Percentiles rank a stretch among this genome's conserved stretches.
Evolutionary conservation across 2,329 filamentous ascomycete genomes (phyloP).

Genomic region (Fusarium sp.): DNA sequence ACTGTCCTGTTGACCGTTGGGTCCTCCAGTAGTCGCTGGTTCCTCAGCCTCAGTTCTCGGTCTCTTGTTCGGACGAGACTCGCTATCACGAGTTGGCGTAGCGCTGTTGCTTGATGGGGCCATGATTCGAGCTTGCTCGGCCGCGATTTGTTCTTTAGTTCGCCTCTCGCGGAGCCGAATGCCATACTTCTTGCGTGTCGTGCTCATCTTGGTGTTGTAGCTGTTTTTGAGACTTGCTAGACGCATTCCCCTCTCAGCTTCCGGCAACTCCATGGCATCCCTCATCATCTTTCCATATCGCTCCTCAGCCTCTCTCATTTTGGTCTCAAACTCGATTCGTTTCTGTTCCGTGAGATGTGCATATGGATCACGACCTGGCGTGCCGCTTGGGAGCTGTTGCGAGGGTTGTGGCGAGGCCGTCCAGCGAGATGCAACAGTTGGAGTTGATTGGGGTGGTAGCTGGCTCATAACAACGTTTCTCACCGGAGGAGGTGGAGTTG

Average conservation of each 20-base stretch:
- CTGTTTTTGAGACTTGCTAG: conserved; percentile 62
- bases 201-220: conserved; percentile 67
- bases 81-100: conserved; percentile 14
- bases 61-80: conserved; percentile 39
- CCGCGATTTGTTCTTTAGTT: conserved; percentile 59
- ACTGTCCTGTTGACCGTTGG: conserved; percentile 17
- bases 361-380: conserved; percentile 55
- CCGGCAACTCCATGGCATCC: conserved; percentile 53
- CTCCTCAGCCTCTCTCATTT: conserved; percentile 47
- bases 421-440: background rate
- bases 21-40: background rate
- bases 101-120: conserved; percentile 25
- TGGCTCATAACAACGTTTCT: background rate
- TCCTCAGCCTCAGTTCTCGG: conserved; percentile 29
- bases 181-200: conserved; percentile 69
- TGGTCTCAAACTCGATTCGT: conserved; percentile 40
- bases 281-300: conserved; percentile 57
- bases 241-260: conserved; percentile 48
- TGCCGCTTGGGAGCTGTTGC: background rate
- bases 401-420: conserved; percentile 2
- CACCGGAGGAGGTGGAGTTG: background rate
- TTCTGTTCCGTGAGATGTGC: conserved; percentile 53
- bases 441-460: background rate
- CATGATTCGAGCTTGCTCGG: conserved; percentile 55
- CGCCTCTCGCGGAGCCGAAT: conserved; percentile 64